Conservation (phyloP, 805 yeast species). For the Pichia exigua region DNA sequence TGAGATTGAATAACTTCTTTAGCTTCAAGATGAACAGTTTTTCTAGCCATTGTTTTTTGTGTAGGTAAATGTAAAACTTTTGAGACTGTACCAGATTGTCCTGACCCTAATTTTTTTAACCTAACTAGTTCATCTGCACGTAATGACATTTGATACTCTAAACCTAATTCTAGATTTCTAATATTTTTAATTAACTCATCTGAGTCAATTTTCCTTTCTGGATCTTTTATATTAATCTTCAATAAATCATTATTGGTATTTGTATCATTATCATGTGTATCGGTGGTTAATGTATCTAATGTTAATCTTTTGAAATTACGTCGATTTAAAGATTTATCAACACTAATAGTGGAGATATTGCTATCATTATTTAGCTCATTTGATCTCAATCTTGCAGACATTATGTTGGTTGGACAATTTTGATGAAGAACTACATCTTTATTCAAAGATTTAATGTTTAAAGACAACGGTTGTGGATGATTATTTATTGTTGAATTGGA, state of each 20-base stretch:
- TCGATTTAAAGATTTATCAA: conserved; percentile 37
- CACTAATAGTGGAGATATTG: background rate
- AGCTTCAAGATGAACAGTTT: conserved; percentile 78
- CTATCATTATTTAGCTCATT: background rate
- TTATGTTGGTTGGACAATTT: conserved; percentile 6
- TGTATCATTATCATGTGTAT: background rate
- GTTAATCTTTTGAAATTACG: conserved; percentile 53
- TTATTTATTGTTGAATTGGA: background rate
- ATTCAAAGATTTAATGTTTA: background rate
- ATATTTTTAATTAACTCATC: conserved; percentile 36
- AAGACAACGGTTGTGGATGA: background rate
- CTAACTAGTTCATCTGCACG: conserved; percentile 63
- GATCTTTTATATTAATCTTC: conserved; percentile 18
- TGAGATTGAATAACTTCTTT: conserved; percentile 73
- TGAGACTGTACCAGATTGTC: conserved; percentile 88
- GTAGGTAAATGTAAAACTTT: conserved; percentile 87
- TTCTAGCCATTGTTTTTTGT: conserved; percentile 83
- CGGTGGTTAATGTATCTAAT: conserved; percentile 19
- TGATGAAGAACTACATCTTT: conserved; percentile 10
- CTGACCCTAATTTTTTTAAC: conserved; percentile 76
- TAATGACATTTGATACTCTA: conserved; percentile 45
- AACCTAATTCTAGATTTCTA: conserved; percentile 43
- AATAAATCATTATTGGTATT: background rate
- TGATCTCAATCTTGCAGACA: conserved; percentile 7
- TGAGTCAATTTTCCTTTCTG: conserved; percentile 26